Evolutionary conservation across 306 rosid genomes (phyloP).

Genomic region (Medicago ruthenica): DNA sequence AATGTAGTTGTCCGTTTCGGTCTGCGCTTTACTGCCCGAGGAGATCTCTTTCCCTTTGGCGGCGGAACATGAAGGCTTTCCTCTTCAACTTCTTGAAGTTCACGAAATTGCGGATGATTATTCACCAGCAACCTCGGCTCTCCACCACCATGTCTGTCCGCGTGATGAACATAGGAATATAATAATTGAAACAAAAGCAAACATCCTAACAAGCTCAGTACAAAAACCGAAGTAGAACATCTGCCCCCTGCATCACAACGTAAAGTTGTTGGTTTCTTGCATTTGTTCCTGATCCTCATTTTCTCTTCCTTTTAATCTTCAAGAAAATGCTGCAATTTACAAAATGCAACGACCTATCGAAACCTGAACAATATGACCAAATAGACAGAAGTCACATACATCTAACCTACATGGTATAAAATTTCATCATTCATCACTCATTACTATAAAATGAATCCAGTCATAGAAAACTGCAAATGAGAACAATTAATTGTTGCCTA

Average conservation of each 20-base stretch:
- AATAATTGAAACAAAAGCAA: constrained; percentile 72
- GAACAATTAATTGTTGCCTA: neutral
- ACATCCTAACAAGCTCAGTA: constrained; percentile 86
- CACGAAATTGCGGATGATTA: constrained; percentile 65
- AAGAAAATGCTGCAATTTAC: constrained; percentile 70
- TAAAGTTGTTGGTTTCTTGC: constrained; percentile 77
- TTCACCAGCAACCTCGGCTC: neutral
- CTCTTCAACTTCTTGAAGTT: constrained; percentile 84
- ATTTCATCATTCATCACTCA: constrained; percentile 23
- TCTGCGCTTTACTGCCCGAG: constrained; percentile 84
- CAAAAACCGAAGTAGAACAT: constrained; percentile 57
- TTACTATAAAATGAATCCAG: constrained; percentile 8
- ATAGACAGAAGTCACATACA: constrained; percentile 50
- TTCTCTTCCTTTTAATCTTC: constrained; percentile 73
- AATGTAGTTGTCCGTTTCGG: constrained; percentile 75
- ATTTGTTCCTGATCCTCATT: constrained; percentile 89
- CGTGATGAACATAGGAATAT: constrained; percentile 52
- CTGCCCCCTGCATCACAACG: constrained; percentile 83
- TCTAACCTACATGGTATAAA: constrained; percentile 7
- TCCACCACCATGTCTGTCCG: constrained; percentile 42
- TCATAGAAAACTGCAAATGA: constrained; percentile 20
- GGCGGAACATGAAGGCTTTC: constrained; percentile 86
- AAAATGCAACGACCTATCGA: constrained; percentile 73
- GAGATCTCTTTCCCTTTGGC: constrained; percentile 91
- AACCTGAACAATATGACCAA: constrained; percentile 53